phyloP scores from a whole-genome alignment of 345 rosid genomes.

The Physaria fendleri region DNA sequence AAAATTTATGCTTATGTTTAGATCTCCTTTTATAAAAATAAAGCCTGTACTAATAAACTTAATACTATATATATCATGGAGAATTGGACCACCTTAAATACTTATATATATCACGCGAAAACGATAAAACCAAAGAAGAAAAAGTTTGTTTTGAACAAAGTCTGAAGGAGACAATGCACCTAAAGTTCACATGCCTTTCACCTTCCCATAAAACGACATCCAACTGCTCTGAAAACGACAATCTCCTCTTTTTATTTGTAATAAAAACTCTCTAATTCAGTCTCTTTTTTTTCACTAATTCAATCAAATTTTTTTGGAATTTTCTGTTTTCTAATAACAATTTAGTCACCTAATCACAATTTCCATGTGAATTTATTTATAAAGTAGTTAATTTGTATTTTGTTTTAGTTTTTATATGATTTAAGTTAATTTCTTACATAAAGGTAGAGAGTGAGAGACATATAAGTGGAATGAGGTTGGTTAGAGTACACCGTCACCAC shows the following conservation, averaged over 20 bases:
- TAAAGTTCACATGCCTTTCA: conserved; percentile 22
- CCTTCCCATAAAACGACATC: conserved; percentile 24
- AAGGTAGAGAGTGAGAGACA: not conserved
- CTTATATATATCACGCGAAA: conserved; percentile 14
- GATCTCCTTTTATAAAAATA: not conserved
- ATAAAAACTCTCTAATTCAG: not conserved
- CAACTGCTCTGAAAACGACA: conserved; percentile 27
- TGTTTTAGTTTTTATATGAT: not conserved
- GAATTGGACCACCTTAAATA: conserved; percentile 24
- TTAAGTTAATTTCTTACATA: not conserved
- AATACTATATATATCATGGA: not conserved
- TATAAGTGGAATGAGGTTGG: conserved; percentile 27
- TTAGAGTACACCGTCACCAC: conserved; percentile 25
- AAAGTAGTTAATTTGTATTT: conserved; percentile 3
- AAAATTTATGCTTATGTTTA: not conserved
- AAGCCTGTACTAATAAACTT: not conserved
- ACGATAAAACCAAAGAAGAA: conserved; percentile 10
- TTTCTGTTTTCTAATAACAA: not conserved
- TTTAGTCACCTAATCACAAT: not conserved
- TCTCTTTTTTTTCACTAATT: no score
- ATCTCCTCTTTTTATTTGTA: not conserved
- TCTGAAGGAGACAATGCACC: conserved; percentile 20
- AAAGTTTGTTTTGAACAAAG: conserved; percentile 3
- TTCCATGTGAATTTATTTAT: not conserved
- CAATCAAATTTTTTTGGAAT: no score